Evolutionary conservation across 768 basidiomycete species (phyloP), one percentile per base, ranked within the genome.

Genomic region (Dioszegia crocea): DNA sequence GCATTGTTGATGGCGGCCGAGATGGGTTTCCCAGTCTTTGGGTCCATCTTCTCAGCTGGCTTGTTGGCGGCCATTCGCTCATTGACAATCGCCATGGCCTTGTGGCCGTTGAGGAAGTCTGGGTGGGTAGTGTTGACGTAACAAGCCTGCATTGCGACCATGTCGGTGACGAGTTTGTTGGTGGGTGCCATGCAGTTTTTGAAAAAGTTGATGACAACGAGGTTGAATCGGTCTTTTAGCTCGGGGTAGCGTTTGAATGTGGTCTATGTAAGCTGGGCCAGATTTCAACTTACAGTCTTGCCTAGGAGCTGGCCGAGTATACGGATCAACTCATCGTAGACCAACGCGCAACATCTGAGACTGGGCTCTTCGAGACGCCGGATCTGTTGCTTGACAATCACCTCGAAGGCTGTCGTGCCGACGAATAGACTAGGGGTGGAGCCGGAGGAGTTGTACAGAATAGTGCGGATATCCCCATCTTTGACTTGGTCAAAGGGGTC

Each of bases 71-170:
- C 87, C 65, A 98, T 71, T 1, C 89, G 85, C 14, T 76, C 74
- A 31, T 65, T 69, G 19, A 98, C 88, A 59, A 96, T 83, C 2
- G 88, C 78, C 84, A 96, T 91, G 1, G 96, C 96, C 80, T 88
- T 92, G 80, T 99, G 94, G 23, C 96, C 96, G 62, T 86, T 89
- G 74, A 99, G 84, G 80, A 99, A 98, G 79, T 99, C 96, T 1
- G 96, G 96, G 75, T 99, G 96, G 1, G 94, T 98, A 14, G 96
- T 98, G 80, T 99, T 99, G 70, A 99, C 88, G 75, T 98, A 99
- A 76, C 91, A 94, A 36, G 93, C 91, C 80, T 98, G 94, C 92
- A 97, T 97, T 33, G 89, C 78, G 51, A 97, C 92, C 81, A 99
- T 84, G 67, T 99, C 94, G 10, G 83, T 75, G 12, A 99, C 94